Conservation (phyloP, 345 rosid genomes). For the Brassica napus region DNA sequence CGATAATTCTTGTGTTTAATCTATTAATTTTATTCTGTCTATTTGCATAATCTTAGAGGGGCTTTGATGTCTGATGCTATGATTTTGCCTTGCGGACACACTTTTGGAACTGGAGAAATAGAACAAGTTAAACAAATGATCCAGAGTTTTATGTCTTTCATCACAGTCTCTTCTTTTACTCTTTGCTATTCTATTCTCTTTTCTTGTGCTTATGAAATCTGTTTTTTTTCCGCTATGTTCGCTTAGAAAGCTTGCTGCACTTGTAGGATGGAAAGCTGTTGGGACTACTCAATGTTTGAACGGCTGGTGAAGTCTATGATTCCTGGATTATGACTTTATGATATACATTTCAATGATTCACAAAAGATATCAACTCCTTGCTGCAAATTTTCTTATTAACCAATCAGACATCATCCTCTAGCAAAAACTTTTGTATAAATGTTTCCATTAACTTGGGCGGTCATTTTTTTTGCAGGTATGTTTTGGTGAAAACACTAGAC, state of each 20-base stretch:
- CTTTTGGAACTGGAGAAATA: slow-evolving; percentile 79
- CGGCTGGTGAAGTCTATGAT: slow-evolving; percentile 65
- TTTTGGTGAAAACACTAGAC: slow-evolving; percentile 81
- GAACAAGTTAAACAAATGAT: slow-evolving; percentile 71
- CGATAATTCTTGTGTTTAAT: no score
- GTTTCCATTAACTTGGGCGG: background rate
- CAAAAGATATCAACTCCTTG: no score
- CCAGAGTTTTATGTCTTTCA: background rate
- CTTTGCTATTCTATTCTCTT: background rate
- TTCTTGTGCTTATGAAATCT: slow-evolving; percentile 14
- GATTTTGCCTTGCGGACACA: slow-evolving; percentile 93
- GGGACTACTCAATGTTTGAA: slow-evolving; percentile 95
- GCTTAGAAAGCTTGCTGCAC: slow-evolving; percentile 59
- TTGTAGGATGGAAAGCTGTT: slow-evolving; percentile 93
- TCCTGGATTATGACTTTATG: no score
- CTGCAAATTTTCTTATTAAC: background rate
- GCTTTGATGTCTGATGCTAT: slow-evolving; percentile 89
- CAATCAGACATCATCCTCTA: slow-evolving; percentile 8
- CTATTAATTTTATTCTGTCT: background rate
- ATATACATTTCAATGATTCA: no score
- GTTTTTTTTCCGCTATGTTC: background rate
- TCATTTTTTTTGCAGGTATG: slow-evolving; percentile 59
- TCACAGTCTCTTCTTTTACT: background rate
- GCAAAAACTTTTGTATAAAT: background rate
- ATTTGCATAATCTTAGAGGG: slow-evolving; percentile 47